Conservation (phyloP, 371 early-diverging fungal species). For the Mortierella sp. region DNA sequence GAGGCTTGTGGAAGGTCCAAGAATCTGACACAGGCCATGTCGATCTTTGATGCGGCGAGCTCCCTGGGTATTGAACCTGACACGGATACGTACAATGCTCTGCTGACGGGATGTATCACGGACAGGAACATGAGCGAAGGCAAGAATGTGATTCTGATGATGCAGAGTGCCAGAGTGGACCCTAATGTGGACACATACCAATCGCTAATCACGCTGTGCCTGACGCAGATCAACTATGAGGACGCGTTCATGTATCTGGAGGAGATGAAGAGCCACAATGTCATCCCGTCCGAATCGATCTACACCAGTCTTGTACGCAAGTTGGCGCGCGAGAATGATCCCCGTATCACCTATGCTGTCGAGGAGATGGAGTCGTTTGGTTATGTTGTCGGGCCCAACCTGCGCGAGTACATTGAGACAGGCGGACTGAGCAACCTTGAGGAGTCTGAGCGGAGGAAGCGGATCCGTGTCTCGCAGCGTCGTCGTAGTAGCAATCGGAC, state of each 20-base stretch:
- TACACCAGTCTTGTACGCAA: slow-evolving; percentile 71
- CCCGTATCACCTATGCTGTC: slow-evolving; percentile 75
- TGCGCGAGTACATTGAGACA: slow-evolving; percentile 55
- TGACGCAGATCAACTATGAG: slow-evolving; percentile 75
- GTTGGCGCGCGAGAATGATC: slow-evolving; percentile 75
- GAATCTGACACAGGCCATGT: slow-evolving; percentile 67
- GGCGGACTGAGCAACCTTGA: slow-evolving; percentile 59
- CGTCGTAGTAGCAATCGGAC: slow-evolving; percentile 29
- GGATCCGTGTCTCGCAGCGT: slow-evolving; percentile 43
- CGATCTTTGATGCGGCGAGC: slow-evolving; percentile 67
- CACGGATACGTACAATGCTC: slow-evolving; percentile 72
- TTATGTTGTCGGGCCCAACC: slow-evolving; percentile 58
- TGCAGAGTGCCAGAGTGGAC: slow-evolving; percentile 65
- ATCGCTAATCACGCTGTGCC: slow-evolving; percentile 67
- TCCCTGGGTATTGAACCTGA: slow-evolving; percentile 65
- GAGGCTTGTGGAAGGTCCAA: slow-evolving; percentile 66
- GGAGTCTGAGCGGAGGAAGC: slow-evolving; percentile 51
- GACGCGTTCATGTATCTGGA: slow-evolving; percentile 84
- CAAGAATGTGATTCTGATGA: slow-evolving; percentile 67
- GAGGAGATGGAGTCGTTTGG: slow-evolving; percentile 83
- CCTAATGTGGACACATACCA: slow-evolving; percentile 73
- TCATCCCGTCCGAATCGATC: slow-evolving; percentile 70
- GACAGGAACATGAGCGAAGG: slow-evolving; percentile 70
- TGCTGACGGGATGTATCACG: slow-evolving; percentile 70
- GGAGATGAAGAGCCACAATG: slow-evolving; percentile 79